These are phyloP conservation scores for Phytophthora capsici DNA, from an alignment of 352 stramenopile species.

Conservation along the genomic window DNA sequence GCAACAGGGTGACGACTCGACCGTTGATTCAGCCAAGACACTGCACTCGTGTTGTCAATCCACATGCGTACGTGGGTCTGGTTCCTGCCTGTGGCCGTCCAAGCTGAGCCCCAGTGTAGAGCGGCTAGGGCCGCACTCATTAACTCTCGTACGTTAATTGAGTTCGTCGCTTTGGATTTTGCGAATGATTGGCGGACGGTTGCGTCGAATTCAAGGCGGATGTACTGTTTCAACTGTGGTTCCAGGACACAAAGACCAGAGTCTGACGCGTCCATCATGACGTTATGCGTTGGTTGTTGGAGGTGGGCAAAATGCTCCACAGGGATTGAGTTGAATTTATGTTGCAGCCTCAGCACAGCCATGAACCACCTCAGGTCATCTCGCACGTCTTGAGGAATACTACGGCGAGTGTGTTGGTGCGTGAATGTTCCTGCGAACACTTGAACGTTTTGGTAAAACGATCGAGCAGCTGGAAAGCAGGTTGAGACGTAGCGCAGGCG, in stretches of 20 bases:
- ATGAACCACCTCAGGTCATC: constrained; percentile 5
- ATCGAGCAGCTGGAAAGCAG: constrained; percentile 8
- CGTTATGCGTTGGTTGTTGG: neutral
- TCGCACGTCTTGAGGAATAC: neutral
- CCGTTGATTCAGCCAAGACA: neutral
- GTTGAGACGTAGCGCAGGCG: constrained; percentile 18
- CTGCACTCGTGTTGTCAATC: constrained; percentile 14
- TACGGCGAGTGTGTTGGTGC: neutral
- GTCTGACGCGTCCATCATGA: constrained; percentile 18
- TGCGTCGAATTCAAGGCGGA: constrained; percentile 6
- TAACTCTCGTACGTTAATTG: constrained; percentile 17
- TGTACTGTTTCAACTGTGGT: constrained; percentile 14
- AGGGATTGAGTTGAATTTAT: constrained; percentile 13
- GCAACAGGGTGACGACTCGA: neutral
- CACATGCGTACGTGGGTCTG: neutral
- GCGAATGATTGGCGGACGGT: neutral
- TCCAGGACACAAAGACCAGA: constrained; percentile 7
- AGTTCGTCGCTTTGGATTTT: neutral
- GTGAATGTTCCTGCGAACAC: neutral
- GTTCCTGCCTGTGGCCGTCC: neutral
- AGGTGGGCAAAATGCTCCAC: constrained; percentile 1
- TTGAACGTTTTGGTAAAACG: constrained; percentile 21
- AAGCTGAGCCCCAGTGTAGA: constrained; percentile 1
- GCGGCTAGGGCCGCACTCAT: constrained; percentile 7
- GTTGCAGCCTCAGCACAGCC: neutral